A percentile compares a stretch with the other conserved stretches of the same genome.
Evolutionary conservation across 345 rosid species (phyloP).

Genomic region (Diplotaxis tenuifolia): DNA sequence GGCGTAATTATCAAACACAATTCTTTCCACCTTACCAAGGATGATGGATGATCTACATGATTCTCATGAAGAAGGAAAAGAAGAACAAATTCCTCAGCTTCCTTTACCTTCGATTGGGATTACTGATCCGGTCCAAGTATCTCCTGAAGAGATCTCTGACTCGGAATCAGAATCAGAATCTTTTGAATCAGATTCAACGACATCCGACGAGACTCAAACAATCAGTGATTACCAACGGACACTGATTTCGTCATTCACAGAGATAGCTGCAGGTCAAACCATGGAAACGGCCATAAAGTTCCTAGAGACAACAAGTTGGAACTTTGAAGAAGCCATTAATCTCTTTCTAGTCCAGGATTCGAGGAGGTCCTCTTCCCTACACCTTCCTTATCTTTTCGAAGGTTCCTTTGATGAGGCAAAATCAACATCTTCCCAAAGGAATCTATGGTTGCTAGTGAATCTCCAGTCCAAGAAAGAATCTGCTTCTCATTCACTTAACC

Average conservation of each 20-base stretch:
- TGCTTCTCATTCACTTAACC: constrained; percentile 75
- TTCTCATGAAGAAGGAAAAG: too few species aligned
- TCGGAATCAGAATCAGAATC: background rate
- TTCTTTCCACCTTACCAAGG: too few species aligned
- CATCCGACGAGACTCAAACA: background rate
- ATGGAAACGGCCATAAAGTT: constrained; percentile 4
- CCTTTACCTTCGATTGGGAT: too few species aligned
- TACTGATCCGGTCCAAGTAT: too few species aligned
- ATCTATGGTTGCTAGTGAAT: constrained; percentile 78
- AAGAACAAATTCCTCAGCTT: too few species aligned
- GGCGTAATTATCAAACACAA: too few species aligned
- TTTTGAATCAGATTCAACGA: background rate
- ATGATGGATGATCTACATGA: too few species aligned
- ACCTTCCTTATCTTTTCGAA: constrained; percentile 69
- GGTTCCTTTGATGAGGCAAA: constrained; percentile 83
- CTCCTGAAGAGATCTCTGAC: too few species aligned
- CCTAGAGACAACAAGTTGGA: constrained; percentile 41
- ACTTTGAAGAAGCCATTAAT: background rate
- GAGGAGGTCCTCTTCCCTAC: constrained; percentile 47
- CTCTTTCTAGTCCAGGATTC: background rate
- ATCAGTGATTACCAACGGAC: background rate
- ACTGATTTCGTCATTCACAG: constrained; percentile 7
- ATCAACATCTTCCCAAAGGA: constrained; percentile 52
- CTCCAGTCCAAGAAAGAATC: constrained; percentile 71
- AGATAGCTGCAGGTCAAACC: constrained; percentile 20